A percentile compares a stretch with the other conserved stretches of the same genome.
Evolutionary conservation across 208 protist genomes (phyloP).

Genomic region (Leishmania lainsoni): DNA sequence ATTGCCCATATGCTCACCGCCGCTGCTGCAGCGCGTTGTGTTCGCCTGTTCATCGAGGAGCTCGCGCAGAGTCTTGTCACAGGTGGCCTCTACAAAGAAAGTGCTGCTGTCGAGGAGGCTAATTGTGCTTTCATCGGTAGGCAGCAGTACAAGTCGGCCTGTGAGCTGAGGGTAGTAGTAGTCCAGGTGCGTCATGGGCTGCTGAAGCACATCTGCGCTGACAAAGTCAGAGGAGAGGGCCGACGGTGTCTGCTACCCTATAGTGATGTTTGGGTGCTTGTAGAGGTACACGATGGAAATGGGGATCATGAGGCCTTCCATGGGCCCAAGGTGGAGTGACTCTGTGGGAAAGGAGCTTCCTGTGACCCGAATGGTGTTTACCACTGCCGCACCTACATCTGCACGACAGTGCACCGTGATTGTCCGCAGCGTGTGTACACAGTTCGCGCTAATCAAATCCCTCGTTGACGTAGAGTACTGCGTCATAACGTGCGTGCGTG

Average conservation of each 20-base stretch:
- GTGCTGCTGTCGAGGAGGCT: conserved; percentile 19
- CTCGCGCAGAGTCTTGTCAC: conserved; percentile 11
- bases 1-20: too few species aligned
- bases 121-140: conserved; percentile 17
- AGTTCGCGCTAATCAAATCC: conserved; percentile 7
- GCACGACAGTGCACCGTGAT: conserved; percentile 7
- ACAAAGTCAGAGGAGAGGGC: not conserved
- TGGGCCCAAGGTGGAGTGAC: conserved; percentile 18
- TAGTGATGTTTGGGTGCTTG: not conserved
- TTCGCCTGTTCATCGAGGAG: conserved; percentile 1
- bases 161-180: conserved; percentile 30
- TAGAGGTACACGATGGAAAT: conserved; percentile 32
- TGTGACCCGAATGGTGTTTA: not conserved
- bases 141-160: conserved; percentile 18
- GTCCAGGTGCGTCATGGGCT: conserved; percentile 19
- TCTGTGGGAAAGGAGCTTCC: conserved; percentile 1
- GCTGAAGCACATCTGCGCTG: conserved; percentile 8
- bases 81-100: conserved; percentile 15
- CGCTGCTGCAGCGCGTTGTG: too few species aligned
- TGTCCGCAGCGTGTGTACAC: conserved; percentile 11
- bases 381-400: not conserved
- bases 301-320: conserved; percentile 27
- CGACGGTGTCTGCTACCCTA: not conserved
- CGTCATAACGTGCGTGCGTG: not conserved
- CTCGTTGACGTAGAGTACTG: conserved; percentile 1